Conservation (phyloP, 2,329 filamentous ascomycete genomes). For the Curvularia hawaiiensis region DNA sequence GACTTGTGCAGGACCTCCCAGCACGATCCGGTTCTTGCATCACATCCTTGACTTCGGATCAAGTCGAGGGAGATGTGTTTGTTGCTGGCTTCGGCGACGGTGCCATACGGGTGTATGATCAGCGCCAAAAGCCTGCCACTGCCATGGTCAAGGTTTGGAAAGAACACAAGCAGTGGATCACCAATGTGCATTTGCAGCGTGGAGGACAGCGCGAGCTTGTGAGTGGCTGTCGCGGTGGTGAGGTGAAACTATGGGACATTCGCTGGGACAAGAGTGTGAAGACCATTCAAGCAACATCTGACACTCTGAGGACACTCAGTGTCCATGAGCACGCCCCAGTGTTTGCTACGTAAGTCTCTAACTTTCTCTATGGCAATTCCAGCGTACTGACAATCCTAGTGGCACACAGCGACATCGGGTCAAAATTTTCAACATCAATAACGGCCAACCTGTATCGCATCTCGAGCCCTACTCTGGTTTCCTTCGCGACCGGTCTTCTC, state of each 20-base stretch:
- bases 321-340: slow-evolving; percentile 97
- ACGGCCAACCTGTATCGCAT: slow-evolving; percentile 76
- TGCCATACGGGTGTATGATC: slow-evolving; percentile 91
- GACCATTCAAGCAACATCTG: slow-evolving; percentile 74
- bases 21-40: slow-evolving; percentile 95
- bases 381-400: slow-evolving; percentile 53
- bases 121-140: slow-evolving; percentile 79
- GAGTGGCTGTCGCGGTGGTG: slow-evolving; percentile 88
- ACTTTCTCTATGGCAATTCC: slow-evolving; percentile 60
- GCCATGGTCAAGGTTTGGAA: slow-evolving; percentile 98
- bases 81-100: slow-evolving; percentile 97
- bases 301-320: slow-evolving; percentile 82
- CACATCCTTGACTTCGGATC: slow-evolving; percentile 93
- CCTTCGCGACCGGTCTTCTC: slow-evolving; percentile 77
- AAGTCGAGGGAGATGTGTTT: slow-evolving; percentile 96
- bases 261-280: slow-evolving; percentile 80
- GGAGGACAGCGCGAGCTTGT: slow-evolving; percentile 91
- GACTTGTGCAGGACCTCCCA: slow-evolving; percentile 72
- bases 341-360: slow-evolving; percentile 65
- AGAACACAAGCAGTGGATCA: slow-evolving; percentile 94
- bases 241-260: slow-evolving; percentile 95
- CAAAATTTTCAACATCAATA: slow-evolving; percentile 85
- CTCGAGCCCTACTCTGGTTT: slow-evolving; percentile 92
- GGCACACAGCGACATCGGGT: slow-evolving; percentile 87
- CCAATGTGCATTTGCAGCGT: slow-evolving; percentile 94